phyloP scores from a whole-genome alignment of 2,329 filamentous ascomycete genomes.

The Diaporthe citrichinensis region DNA sequence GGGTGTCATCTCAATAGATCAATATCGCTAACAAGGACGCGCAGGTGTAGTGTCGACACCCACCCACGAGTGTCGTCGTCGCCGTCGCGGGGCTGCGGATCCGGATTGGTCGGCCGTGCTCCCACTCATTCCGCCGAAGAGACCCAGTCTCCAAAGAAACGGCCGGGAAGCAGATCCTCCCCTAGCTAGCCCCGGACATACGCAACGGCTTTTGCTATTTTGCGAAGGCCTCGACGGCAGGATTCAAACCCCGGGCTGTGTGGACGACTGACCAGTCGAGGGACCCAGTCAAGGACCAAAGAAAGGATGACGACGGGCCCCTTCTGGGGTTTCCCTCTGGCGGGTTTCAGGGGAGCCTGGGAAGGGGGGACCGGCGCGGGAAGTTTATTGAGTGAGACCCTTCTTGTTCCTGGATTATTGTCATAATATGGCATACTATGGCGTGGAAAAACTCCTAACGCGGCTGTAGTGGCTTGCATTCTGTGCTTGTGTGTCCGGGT shows the following conservation, averaged over 20 bases:
- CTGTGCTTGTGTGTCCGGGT: not conserved
- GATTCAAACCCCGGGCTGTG: conserved; percentile 4
- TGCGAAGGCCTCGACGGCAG: conserved; percentile 21
- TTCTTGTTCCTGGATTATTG: not conserved
- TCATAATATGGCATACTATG: not conserved
- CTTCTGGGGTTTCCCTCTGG: not conserved
- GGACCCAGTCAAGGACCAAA: not conserved
- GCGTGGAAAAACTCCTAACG: not conserved
- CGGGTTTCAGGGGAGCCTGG: not conserved
- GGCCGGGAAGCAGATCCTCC: conserved; percentile 22
- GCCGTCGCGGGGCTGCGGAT: not conserved
- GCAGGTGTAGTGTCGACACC: conserved; percentile 23
- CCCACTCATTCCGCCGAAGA: too few species aligned
- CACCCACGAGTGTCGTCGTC: not conserved
- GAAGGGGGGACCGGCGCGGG: too few species aligned
- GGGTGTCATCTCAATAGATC: conserved; percentile 4
- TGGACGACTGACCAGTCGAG: not conserved
- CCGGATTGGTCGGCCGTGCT: not conserved
- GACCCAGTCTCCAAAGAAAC: not conserved
- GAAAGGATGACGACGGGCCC: not conserved
- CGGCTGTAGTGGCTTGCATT: conserved; percentile 7
- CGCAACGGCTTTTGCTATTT: conserved; percentile 24
- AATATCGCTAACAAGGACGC: not conserved
- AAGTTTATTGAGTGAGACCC: not conserved
- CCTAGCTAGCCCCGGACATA: conserved; percentile 14